A percentile compares a stretch with the other conserved stretches of the same genome.
Evolutionary conservation across 2,329 filamentous ascomycete genomes (phyloP).

Genomic region (Aspergillus piperis): DNA sequence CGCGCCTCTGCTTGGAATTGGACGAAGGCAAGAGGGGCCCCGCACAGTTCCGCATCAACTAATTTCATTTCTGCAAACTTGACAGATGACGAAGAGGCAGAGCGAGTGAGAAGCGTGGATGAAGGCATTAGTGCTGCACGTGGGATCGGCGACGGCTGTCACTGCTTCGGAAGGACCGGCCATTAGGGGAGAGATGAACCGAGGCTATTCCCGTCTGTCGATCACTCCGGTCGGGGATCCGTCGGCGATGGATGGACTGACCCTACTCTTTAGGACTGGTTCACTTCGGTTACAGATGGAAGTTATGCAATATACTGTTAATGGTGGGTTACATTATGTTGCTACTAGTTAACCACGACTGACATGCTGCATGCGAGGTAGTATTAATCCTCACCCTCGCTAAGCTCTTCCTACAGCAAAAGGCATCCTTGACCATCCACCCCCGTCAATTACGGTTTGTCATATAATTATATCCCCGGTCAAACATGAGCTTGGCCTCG

Average conservation of each 20-base stretch:
- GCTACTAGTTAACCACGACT: too few species aligned
- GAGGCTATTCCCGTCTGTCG: neutral
- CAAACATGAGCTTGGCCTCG: neutral
- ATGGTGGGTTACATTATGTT: too few species aligned
- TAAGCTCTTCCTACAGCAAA: too few species aligned
- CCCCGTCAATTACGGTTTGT: neutral
- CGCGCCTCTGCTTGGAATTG: neutral
- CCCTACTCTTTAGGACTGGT: neutral
- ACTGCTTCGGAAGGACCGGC: neutral
- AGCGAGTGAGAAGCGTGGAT: too few species aligned
- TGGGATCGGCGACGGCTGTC: neutral
- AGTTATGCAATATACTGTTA: too few species aligned
- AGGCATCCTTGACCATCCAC: too few species aligned
- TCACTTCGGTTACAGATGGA: neutral
- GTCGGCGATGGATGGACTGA: neutral
- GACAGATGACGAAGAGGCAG: neutral
- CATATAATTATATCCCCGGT: slow-evolving; percentile 3
- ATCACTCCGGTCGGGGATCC: neutral
- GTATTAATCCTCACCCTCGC: too few species aligned
- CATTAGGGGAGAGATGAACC: too few species aligned
- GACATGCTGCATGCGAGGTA: too few species aligned
- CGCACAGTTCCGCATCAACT: too few species aligned
- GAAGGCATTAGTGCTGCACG: neutral
- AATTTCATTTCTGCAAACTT: neutral
- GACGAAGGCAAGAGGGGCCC: neutral